Base-by-base conservation (phyloP, 768 basidiomycete genomes). In the Termitomyces sp. region DNA sequence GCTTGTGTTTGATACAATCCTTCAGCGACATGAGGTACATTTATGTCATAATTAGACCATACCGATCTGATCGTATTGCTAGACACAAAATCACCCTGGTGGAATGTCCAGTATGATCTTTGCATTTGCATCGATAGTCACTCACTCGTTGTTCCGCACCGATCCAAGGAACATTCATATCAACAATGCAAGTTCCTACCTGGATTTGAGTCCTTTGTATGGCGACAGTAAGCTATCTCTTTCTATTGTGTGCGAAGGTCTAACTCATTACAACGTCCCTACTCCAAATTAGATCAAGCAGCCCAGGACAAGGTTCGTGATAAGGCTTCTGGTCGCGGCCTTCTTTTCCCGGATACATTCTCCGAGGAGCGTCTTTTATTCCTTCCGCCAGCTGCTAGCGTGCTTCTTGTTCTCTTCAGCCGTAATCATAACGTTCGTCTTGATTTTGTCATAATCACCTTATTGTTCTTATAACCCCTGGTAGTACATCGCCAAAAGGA, bases 41-140 rank as follows among this genome's bases (percentile, higher is more conserved):
- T 58, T 69, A 48, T 63, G 63, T 40, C 63, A 8, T 27, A n/a
- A 14, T 43, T 4, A 6, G n/a, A 66, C 67, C 21, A 17, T 4
- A 3, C 23, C 17, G 21, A 14, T 14, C 42, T 44, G 16, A n/a
- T 53, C 19, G 48, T 27, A 9, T 4, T 44, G 19, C 11, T 31
- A 66, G 65, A 41, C 25, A 7, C 49, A 51, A 52, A 51, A 73
- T 19, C 84, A 85, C 63, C 74, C 79, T 2, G 79, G 77, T 7
- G 87, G 87, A 25, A 76, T 84, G 58, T 86, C 84, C 17, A 81
- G 77, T 62, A 63, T 86, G 44, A 81, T 83, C 62, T 89, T 88
- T 62, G 83, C 87, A 3, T 87, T 86, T 60, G 88, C 86, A 2
- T 74, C 83, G 32, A 58, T 63, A 21, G 59, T 63, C 27, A 63